Conservation (phyloP, 176 grass and related monocot species). For the Themeda triandra region DNA sequence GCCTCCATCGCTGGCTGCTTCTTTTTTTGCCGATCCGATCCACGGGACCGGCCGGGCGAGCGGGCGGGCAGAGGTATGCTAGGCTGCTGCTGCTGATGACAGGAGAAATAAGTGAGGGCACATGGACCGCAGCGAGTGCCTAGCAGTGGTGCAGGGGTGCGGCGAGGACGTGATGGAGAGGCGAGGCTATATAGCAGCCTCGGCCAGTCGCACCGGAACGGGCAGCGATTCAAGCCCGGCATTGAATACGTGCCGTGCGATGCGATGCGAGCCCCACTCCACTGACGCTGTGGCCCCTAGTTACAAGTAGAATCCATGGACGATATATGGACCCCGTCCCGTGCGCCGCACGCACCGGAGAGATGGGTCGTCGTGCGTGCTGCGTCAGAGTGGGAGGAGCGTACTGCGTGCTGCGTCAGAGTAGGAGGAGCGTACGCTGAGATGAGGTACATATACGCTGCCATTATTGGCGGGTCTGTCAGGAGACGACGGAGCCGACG, state of each 20-base stretch:
- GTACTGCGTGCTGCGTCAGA: no score
- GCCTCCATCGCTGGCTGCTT: slow-evolving; percentile 36
- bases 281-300: neutral
- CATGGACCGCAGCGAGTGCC: slow-evolving; percentile 10
- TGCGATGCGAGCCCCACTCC: no score
- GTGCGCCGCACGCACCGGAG: neutral
- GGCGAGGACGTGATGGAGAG: neutral
- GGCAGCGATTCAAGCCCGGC: slow-evolving; percentile 22
- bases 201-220: slow-evolving; percentile 6
- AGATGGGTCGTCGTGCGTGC: no score
- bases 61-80: neutral
- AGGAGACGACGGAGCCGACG: no score
- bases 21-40: neutral
- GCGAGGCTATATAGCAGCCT: slow-evolving; percentile 21
- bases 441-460: no score
- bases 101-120: slow-evolving; percentile 27
- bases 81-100: neutral
- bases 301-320: neutral
- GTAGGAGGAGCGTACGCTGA: no score
- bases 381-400: neutral
- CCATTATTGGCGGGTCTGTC: no score
- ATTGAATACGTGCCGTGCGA: slow-evolving; percentile 49
- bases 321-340: neutral
- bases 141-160: neutral
- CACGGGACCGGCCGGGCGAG: neutral